phyloP scores from a whole-genome alignment of 2,329 filamentous ascomycete genomes.

The Pseudophaeomoniella oleicola region DNA sequence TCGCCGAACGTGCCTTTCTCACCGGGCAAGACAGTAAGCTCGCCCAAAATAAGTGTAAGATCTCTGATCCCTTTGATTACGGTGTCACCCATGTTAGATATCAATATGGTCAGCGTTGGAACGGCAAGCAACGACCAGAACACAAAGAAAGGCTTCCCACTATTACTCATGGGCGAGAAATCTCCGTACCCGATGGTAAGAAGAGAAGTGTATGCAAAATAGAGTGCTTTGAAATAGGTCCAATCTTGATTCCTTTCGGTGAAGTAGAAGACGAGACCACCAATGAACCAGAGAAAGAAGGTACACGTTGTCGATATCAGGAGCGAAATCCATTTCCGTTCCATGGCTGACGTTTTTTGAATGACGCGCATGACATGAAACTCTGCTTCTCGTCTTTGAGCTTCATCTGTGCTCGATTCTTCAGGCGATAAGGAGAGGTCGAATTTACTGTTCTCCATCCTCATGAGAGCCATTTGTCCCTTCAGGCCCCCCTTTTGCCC shows the following conservation, averaged over 20 bases:
- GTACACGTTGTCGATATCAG: conserved; percentile 22
- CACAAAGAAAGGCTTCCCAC: conserved; percentile 40
- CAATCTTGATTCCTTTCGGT: conserved; percentile 32
- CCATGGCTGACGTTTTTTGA: conserved; percentile 23
- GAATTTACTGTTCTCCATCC: no score
- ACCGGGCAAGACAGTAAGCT: conserved; percentile 38
- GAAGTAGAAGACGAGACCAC: conserved; percentile 34
- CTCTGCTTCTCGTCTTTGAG: conserved; percentile 16
- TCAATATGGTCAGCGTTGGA: conserved; percentile 39
- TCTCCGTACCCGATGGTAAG: conserved; percentile 44
- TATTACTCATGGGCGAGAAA: conserved; percentile 29
- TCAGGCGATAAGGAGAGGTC: conserved; percentile 4
- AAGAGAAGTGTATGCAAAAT: conserved; percentile 38
- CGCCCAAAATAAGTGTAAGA: conserved; percentile 39
- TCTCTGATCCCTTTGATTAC: conserved; percentile 40
- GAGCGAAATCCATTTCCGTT: conserved; percentile 29
- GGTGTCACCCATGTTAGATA: conserved; percentile 38
- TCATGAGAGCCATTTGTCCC: neutral
- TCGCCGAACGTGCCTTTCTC: conserved; percentile 24
- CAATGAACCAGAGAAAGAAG: conserved; percentile 28
- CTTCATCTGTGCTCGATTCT: conserved; percentile 6
- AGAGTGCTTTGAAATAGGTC: conserved; percentile 37
- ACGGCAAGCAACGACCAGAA: conserved; percentile 42
- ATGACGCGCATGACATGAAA: conserved; percentile 33
- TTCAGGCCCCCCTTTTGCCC: neutral